Evolutionary conservation across 2,329 filamentous ascomycete genomes (phyloP), one percentile per base, ranked within the genome.

Genomic region (Meredithiella fracta): DNA sequence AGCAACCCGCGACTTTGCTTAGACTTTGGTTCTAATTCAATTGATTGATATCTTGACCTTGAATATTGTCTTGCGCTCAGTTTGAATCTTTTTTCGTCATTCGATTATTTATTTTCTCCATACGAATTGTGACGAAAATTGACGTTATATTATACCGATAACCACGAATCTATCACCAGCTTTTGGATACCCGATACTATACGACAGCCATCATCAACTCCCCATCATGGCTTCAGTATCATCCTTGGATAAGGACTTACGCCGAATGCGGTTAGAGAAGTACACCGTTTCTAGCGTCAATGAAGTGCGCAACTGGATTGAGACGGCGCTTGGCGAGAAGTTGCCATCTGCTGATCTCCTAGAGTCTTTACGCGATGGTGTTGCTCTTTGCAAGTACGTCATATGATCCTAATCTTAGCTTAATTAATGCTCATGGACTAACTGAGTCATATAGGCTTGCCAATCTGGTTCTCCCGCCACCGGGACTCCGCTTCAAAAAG

Each of bases 221-320:
- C 40, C 22, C 61, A 66, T 55, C 60, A 97, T 97, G 91, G 90
- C 91, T 63, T 95, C 91, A 40, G 91, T 97, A 31, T 79, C 87
- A 61, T 95, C 88, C 60, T 75, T 98, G 59, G 92, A 97, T 71
- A 91, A 91, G 69, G 92, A 98, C 73, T 77, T 98, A 80, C 86
- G 87, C 76, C 89, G 83, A 68, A 70, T 97, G 77, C 90, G 92
- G 69, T 76, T 95, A 64, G 86, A 90, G 59, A 86, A 91, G 71
- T 97, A 95, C 71, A 97, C 91, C 1, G 88, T 89, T 22, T 81
- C 85, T 63, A 90, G 90, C 42, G 90, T 89, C 53, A 87, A 87
- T 63, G 90, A 97, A 72, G 84, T 81, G 20, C 82, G 83, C 50
- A 69, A 73, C 61, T 98, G 92, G 88, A 90, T 98, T 61, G 89